phyloP scores from a whole-genome alignment of 2,329 filamentous ascomycete species.

The Thelonectria rubi region DNA sequence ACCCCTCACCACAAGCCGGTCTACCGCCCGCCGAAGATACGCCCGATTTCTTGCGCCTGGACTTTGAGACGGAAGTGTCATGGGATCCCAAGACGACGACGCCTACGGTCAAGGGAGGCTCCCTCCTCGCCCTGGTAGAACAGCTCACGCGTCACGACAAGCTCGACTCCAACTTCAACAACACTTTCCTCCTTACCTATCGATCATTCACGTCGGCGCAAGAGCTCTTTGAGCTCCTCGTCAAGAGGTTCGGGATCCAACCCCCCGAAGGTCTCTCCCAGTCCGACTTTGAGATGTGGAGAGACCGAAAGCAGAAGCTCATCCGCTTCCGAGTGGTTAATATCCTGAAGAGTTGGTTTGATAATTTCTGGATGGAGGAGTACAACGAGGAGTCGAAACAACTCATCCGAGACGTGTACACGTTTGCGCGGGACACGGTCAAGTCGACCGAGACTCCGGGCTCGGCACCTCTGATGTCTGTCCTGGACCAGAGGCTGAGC shows the following conservation, averaged over 20 bases:
- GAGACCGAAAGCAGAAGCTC: conserved; percentile 92
- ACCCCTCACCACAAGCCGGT: conserved; percentile 60
- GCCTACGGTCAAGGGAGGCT: conserved; percentile 86
- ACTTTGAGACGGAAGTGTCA: conserved; percentile 87
- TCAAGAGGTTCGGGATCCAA: conserved; percentile 91
- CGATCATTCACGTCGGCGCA: conserved; percentile 90
- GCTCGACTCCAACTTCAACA: conserved; percentile 94
- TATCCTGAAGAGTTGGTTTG: conserved; percentile 98
- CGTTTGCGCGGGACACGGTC: conserved; percentile 90
- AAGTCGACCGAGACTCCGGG: conserved; percentile 94
- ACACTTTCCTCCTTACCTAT: conserved; percentile 96
- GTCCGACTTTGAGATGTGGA: conserved; percentile 85
- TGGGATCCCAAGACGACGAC: conserved; percentile 85
- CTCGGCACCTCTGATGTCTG: conserved; percentile 81
- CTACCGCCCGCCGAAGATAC: conserved; percentile 73
- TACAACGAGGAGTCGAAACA: conserved; percentile 83
- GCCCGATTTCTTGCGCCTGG: conserved; percentile 84
- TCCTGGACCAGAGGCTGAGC: conserved; percentile 86
- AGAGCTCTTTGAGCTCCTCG: conserved; percentile 91
- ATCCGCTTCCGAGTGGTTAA: conserved; percentile 97
- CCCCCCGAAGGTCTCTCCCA: conserved; percentile 82
- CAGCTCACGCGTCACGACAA: conserved; percentile 96
- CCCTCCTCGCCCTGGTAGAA: conserved; percentile 87
- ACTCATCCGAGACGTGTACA: conserved; percentile 87
- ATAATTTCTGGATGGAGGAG: conserved; percentile 98